Conservation (phyloP, 805 yeast genomes). For the Kazachstania kunashirensis region DNA sequence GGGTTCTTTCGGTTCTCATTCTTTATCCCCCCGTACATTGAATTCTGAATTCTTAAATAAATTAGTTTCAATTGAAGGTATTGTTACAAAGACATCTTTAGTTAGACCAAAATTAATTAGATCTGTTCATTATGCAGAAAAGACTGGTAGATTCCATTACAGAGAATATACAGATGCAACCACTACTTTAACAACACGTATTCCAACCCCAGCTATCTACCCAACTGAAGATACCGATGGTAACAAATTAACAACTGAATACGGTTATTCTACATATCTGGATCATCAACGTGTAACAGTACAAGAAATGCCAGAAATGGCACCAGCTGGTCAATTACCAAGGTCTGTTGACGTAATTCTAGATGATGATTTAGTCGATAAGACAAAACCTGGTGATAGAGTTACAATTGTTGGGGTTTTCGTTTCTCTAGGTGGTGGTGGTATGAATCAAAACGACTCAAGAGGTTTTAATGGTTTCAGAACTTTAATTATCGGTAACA, state of each 20-base stretch:
- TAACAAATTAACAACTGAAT: constrained; percentile 78
- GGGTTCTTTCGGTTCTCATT: constrained; percentile 86
- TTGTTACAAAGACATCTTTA: constrained; percentile 85
- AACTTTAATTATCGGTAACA: constrained; percentile 79
- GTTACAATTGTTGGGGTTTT: constrained; percentile 90
- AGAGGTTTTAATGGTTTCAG: constrained; percentile 52
- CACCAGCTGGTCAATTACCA: constrained; percentile 97
- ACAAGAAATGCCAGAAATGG: constrained; percentile 96
- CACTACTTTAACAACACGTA: constrained; percentile 51
- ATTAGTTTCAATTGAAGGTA: constrained; percentile 85
- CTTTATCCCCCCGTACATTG: constrained; percentile 80
- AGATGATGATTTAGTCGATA: constrained; percentile 90
- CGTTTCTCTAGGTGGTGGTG: constrained; percentile 75
- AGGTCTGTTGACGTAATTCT: constrained; percentile 84
- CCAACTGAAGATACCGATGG: constrained; percentile 93
- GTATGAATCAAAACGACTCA: constrained; percentile 18
- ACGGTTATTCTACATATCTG: constrained; percentile 82
- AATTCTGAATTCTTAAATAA: constrained; percentile 68
- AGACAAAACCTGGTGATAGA: constrained; percentile 91
- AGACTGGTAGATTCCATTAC: constrained; percentile 74
- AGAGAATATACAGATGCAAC: constrained; percentile 90
- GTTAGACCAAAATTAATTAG: constrained; percentile 87
- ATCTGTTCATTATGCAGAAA: constrained; percentile 87
- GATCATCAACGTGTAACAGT: constrained; percentile 91
- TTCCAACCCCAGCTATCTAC: constrained; percentile 65